Conservation (phyloP, 208 protist species). For the Wallacemonas sp. region DNA sequence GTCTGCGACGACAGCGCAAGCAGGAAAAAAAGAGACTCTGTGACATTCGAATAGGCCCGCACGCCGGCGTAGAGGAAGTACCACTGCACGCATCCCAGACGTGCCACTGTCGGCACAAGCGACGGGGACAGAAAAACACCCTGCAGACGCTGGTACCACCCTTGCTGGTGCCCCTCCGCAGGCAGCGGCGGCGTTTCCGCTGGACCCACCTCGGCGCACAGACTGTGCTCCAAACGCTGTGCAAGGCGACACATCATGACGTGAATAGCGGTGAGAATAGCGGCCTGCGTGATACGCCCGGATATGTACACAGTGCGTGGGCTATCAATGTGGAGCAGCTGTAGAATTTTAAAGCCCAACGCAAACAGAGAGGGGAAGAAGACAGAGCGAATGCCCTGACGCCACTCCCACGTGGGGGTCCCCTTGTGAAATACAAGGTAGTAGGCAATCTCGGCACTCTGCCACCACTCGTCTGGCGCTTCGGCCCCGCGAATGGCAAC, state of each 20-base stretch:
- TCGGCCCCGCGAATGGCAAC: constrained; percentile 48
- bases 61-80: constrained; percentile 54
- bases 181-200: background rate
- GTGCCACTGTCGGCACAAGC: constrained; percentile 11
- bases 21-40: constrained; percentile 61
- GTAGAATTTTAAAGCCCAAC: constrained; percentile 48
- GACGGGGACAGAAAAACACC: constrained; percentile 1
- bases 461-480: constrained; percentile 89
- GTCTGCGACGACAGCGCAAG: constrained; percentile 31
- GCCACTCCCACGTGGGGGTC: constrained; percentile 83
- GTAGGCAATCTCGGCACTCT: constrained; percentile 84
- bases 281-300: constrained; percentile 40
- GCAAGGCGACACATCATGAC: constrained; percentile 27
- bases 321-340: constrained; percentile 51
- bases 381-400: constrained; percentile 64
- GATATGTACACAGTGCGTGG: constrained; percentile 43
- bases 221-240: constrained; percentile 18
- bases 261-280: constrained; percentile 46
- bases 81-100: constrained; percentile 45
- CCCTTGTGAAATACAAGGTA: constrained; percentile 74
- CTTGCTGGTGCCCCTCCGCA: too few relatives aligned
- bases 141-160: too few relatives aligned
- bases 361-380: constrained; percentile 66
- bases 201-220: background rate
- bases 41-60: constrained; percentile 73